Evolutionary conservation across 2,329 filamentous ascomycete species (phyloP).

Genomic region (Pseudogymnoascus sp.): DNA sequence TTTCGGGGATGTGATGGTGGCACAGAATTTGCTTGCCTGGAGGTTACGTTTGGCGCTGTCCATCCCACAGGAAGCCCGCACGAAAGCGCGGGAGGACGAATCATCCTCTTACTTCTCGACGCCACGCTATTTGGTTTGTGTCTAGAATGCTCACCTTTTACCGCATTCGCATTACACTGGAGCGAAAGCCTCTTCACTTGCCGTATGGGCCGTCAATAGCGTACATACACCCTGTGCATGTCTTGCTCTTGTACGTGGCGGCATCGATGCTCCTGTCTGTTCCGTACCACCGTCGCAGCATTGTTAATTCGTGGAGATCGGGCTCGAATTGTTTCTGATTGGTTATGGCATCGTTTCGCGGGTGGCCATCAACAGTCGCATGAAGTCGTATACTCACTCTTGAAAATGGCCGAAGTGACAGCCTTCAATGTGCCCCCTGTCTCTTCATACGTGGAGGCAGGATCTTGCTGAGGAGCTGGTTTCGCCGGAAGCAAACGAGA

Average conservation of each 20-base stretch:
- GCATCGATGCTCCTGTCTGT: neutral
- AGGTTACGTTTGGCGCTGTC: neutral
- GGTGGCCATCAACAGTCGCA: neutral
- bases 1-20: neutral
- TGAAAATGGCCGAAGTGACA: slow-evolving; percentile 1
- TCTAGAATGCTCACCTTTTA: neutral
- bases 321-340: neutral
- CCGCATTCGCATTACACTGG: neutral
- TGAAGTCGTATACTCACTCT: neutral
- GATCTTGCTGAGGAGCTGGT: neutral
- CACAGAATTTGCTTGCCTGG: neutral
- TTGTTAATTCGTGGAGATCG: neutral
- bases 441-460: slow-evolving; percentile 2
- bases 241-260: slow-evolving; percentile 1
- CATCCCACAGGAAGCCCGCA: neutral
- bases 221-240: neutral
- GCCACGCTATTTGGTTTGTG: slow-evolving; percentile 1
- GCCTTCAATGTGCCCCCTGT: neutral
- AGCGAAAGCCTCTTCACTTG: neutral
- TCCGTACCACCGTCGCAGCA: neutral
- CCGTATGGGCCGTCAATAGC: neutral
- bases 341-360: slow-evolving; percentile 4
- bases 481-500: slow-evolving; percentile 6
- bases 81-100: neutral
- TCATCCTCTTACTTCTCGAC: neutral